These are phyloP conservation scores for Luffa aegyptiaca DNA, from an alignment of 306 rosid genomes.

Conservation along the genomic window DNA sequence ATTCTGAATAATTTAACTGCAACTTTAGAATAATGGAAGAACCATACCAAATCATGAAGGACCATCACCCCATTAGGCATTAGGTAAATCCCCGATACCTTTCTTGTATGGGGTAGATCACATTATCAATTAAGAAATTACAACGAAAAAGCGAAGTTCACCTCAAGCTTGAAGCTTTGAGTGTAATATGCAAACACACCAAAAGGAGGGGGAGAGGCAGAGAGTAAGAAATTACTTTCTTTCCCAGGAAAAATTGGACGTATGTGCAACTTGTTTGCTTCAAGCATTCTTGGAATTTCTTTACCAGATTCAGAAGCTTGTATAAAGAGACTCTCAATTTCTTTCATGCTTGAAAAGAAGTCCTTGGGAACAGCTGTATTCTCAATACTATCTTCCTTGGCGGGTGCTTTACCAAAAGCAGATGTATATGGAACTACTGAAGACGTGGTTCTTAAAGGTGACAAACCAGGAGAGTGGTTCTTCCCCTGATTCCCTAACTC, in stretches of 20 bases:
- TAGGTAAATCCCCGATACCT: background rate
- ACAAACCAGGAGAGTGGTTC: conserved; percentile 34
- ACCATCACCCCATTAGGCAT: background rate
- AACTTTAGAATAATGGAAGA: background rate
- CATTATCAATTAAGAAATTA: background rate
- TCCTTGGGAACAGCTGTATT: conserved; percentile 56
- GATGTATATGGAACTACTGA: conserved; percentile 26
- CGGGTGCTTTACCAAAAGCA: conserved; percentile 27
- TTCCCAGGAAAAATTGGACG: conserved; percentile 61
- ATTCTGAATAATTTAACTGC: background rate
- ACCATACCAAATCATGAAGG: background rate
- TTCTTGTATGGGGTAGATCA: background rate
- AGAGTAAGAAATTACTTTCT: conserved; percentile 48
- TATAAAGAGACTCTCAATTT: conserved; percentile 58
- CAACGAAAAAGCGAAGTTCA: background rate
- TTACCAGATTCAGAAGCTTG: conserved; percentile 77
- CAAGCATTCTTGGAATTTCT: conserved; percentile 99
- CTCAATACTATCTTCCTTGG: conserved; percentile 42
- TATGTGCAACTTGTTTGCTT: conserved; percentile 88
- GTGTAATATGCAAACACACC: background rate
- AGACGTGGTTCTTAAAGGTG: conserved; percentile 37
- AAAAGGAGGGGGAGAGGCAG: conserved; percentile 6
- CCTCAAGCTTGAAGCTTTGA: background rate
- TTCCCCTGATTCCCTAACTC: conserved; percentile 39
- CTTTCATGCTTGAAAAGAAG: conserved; percentile 70